These are phyloP conservation scores for Vitis rotundifolia DNA, from an alignment of 164 flowering plant genomes.

Conservation along the genomic window DNA sequence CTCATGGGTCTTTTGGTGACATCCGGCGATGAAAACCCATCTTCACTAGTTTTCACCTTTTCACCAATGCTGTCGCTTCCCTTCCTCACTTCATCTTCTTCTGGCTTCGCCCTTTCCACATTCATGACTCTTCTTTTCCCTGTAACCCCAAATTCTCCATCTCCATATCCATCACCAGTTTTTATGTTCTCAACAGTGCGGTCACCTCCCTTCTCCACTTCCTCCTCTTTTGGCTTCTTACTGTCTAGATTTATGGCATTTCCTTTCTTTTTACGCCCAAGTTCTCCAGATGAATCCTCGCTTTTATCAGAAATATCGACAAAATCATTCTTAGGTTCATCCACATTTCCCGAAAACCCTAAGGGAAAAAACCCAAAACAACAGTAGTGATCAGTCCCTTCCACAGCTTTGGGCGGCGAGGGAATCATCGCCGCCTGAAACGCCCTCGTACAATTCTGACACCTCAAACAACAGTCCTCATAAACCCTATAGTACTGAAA, in stretches of 20 bases:
- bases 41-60: not conserved
- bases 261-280: not conserved
- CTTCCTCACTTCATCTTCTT: constrained; percentile 4
- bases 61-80: not conserved
- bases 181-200: no score
- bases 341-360: constrained; percentile 5
- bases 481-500: constrained; percentile 44
- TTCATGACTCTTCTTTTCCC: not conserved
- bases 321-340: not conserved
- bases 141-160: not conserved
- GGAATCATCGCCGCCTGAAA: constrained; percentile 34
- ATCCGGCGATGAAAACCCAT: no score
- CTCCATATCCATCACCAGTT: not conserved
- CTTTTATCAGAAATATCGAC: constrained; percentile 14
- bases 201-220: not conserved
- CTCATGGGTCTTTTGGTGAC: not conserved
- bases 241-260: not conserved
- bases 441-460: constrained; percentile 48
- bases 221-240: not conserved
- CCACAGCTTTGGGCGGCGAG: constrained; percentile 16
- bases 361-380: constrained; percentile 25
- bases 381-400: constrained; percentile 18
- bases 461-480: constrained; percentile 46
- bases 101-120: not conserved
- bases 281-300: not conserved